phyloP scores from a whole-genome alignment of 306 rosid species.

The Vigna trinervia region DNA sequence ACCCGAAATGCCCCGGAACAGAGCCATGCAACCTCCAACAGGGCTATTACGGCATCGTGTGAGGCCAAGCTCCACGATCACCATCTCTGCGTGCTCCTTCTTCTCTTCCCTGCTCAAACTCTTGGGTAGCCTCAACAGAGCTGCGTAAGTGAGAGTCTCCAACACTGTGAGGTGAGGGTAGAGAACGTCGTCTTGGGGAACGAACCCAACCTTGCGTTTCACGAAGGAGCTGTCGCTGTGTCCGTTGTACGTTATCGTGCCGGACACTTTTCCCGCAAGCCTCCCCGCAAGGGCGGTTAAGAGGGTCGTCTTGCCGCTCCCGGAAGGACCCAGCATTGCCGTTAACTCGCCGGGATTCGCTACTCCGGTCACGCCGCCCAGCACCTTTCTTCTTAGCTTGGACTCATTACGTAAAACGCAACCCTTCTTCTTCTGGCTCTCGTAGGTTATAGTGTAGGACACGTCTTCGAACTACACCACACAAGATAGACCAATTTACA shows the following conservation, averaged over 20 bases:
- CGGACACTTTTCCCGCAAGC: conserved; percentile 65
- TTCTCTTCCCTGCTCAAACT: conserved; percentile 63
- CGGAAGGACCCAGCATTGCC: conserved; percentile 94
- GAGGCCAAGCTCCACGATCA: conserved; percentile 70
- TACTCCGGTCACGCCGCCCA: conserved; percentile 67
- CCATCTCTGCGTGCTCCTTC: conserved; percentile 58
- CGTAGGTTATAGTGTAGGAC: conserved; percentile 55
- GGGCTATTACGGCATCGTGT: conserved; percentile 61
- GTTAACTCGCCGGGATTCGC: conserved; percentile 77
- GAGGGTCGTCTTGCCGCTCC: conserved; percentile 90
- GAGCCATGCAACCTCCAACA: conserved; percentile 66
- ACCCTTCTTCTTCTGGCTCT: conserved; percentile 35
- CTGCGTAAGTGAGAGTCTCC: conserved; percentile 73
- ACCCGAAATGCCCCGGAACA: conserved; percentile 77
- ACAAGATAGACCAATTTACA: not conserved
- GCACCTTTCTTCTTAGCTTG: conserved; percentile 53
- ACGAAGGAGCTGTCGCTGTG: conserved; percentile 52
- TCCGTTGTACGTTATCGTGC: conserved; percentile 75
- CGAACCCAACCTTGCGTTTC: conserved; percentile 78
- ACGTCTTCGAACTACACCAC: conserved; percentile 78
- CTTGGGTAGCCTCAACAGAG: conserved; percentile 70
- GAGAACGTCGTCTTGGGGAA: conserved; percentile 76
- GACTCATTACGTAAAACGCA: conserved; percentile 51
- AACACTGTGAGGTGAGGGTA: conserved; percentile 85
- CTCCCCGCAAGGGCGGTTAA: conserved; percentile 76